Percentiles rank a stretch among this genome's conserved stretches.
Evolutionary conservation across 2,329 filamentous ascomycete species (phyloP).

Genomic region (Colletotrichum scovillei): DNA sequence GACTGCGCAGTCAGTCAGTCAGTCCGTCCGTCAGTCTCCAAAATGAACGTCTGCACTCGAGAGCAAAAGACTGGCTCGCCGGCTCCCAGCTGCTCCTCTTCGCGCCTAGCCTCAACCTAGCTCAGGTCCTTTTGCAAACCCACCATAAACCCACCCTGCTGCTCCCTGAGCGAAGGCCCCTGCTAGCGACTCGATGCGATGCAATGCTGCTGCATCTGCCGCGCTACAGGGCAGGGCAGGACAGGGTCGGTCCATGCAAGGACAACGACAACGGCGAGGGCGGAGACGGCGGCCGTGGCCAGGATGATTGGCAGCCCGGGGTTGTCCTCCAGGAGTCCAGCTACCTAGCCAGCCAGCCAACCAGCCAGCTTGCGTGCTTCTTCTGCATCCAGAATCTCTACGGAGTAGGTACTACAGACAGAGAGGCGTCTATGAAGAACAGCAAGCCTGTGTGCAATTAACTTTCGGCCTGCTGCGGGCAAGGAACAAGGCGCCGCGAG

Average conservation of each 20-base stretch:
- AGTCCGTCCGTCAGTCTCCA: conserved; percentile 6
- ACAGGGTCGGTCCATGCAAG: conserved; percentile 28
- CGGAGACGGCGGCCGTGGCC: conserved; percentile 21
- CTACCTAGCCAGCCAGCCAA: background rate
- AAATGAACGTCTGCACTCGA: conserved; percentile 17
- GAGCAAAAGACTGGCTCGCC: background rate
- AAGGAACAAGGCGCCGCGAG: conserved; percentile 32
- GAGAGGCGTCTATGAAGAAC: conserved; percentile 25
- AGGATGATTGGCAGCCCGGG: conserved; percentile 26
- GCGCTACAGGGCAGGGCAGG: conserved; percentile 35
- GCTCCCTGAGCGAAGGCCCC: conserved; percentile 5
- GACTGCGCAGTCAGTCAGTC: background rate
- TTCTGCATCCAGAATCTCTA: conserved; percentile 31
- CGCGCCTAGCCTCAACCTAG: conserved; percentile 35
- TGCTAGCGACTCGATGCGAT: conserved; percentile 34
- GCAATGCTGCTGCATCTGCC: conserved; percentile 37
- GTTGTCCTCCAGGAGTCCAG: too few relatives aligned
- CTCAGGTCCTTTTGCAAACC: conserved; percentile 38
- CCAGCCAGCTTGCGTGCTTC: conserved; percentile 30
- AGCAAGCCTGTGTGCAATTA: conserved; percentile 26
- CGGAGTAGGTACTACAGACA: background rate
- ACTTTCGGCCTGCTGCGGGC: conserved; percentile 32
- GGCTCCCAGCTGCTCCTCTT: conserved; percentile 25
- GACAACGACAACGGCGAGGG: conserved; percentile 28
- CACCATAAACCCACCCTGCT: conserved; percentile 33